Evolutionary conservation across 768 basidiomycete species (phyloP).

Genomic region (Asterophora parasitica): DNA sequence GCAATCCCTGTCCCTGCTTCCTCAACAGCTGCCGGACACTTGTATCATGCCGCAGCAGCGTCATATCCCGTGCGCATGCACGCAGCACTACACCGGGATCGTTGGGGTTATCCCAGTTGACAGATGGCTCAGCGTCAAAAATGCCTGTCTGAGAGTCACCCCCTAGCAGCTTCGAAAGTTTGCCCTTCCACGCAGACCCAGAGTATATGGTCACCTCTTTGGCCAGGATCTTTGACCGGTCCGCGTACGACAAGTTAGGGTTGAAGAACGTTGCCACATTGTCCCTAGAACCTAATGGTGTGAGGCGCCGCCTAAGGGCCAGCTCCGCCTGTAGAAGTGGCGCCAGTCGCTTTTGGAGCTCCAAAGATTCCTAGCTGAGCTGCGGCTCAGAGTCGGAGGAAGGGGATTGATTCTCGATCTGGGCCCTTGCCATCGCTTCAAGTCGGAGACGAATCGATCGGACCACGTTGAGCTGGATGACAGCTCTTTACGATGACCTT

Average conservation of each 20-base stretch:
- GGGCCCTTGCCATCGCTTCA: slow-evolving; percentile 42
- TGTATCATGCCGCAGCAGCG: slow-evolving; percentile 56
- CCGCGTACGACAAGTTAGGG: slow-evolving; percentile 18
- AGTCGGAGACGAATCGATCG: slow-evolving; percentile 62
- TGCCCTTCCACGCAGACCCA: slow-evolving; percentile 43
- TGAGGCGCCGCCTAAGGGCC: slow-evolving; percentile 51
- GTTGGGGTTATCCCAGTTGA: slow-evolving; percentile 43
- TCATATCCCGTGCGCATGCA: slow-evolving; percentile 61
- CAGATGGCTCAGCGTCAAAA: slow-evolving; percentile 26
- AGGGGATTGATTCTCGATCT: slow-evolving; percentile 14
- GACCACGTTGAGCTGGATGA: slow-evolving; percentile 69
- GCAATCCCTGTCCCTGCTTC: slow-evolving; percentile 49
- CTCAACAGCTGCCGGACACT: slow-evolving; percentile 47
- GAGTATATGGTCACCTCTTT: slow-evolving; percentile 55
- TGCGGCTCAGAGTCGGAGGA: slow-evolving; percentile 26
- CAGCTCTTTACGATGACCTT: slow-evolving; percentile 58
- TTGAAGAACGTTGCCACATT: slow-evolving; percentile 24
- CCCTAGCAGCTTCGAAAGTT: slow-evolving; percentile 34
- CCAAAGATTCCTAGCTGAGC: slow-evolving; percentile 41
- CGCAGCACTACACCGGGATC: slow-evolving; percentile 57
- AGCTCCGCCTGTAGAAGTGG: slow-evolving; percentile 63
- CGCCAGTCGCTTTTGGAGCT: slow-evolving; percentile 53
- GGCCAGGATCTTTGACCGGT: slow-evolving; percentile 22
- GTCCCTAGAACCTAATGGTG: slow-evolving; percentile 37
- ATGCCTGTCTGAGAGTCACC: slow-evolving; percentile 17